Percentiles rank a stretch among this genome's conserved stretches.
Conservation (phyloP, 2,329 filamentous ascomycete species). For the Pseudodiploospora longispora region DNA sequence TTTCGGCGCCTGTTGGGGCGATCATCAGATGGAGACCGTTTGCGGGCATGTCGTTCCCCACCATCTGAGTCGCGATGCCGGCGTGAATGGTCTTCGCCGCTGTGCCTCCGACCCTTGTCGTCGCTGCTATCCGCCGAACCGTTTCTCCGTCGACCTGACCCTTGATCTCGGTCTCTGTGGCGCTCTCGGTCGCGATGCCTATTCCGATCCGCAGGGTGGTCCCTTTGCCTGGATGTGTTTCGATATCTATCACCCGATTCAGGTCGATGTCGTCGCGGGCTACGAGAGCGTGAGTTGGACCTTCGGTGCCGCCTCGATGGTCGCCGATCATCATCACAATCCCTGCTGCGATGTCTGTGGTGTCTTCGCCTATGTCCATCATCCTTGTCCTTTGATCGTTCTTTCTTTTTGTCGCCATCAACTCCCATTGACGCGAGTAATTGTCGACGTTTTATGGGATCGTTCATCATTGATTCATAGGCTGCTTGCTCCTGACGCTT, state of each 20-base stretch:
- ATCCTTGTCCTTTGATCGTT: slow-evolving; percentile 24
- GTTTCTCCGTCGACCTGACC: slow-evolving; percentile 11
- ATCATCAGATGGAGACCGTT: slow-evolving; percentile 9
- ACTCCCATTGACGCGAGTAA: slow-evolving; percentile 58
- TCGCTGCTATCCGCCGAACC: slow-evolving; percentile 13
- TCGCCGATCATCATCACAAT: slow-evolving; percentile 28
- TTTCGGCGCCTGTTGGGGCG: not conserved
- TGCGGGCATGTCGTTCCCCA: slow-evolving; percentile 21
- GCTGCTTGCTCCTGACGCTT: slow-evolving; percentile 84
- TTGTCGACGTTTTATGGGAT: slow-evolving; percentile 59
- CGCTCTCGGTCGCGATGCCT: no score
- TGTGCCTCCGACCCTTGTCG: slow-evolving; percentile 12
- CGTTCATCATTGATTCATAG: slow-evolving; percentile 73
- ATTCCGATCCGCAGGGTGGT: not conserved
- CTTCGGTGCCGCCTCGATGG: slow-evolving; percentile 33
- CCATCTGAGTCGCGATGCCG: slow-evolving; percentile 18
- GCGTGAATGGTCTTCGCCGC: slow-evolving; percentile 16
- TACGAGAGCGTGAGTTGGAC: slow-evolving; percentile 38
- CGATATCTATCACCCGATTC: slow-evolving; percentile 21
- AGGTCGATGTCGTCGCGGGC: slow-evolving; percentile 26
- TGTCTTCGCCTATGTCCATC: slow-evolving; percentile 33
- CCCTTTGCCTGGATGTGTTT: slow-evolving; percentile 1
- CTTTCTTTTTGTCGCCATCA: slow-evolving; percentile 38
- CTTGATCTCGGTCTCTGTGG: slow-evolving; percentile 11
- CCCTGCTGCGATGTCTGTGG: slow-evolving; percentile 30